These are phyloP conservation scores for Fusarium buharicum DNA, from an alignment of 2,329 filamentous ascomycete species.

Conservation along the genomic window DNA sequence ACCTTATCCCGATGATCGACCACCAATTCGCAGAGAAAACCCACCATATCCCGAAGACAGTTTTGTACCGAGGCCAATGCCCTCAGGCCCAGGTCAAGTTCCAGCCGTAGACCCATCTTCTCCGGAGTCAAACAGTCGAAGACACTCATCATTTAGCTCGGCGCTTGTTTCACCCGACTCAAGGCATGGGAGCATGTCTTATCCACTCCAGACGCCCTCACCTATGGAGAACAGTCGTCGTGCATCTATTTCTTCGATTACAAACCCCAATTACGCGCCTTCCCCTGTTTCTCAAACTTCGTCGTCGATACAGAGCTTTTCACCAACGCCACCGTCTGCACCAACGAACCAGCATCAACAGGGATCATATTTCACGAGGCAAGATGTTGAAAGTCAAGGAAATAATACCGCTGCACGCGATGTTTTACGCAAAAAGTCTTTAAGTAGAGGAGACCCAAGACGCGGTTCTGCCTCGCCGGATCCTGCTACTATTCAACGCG, in stretches of 20 bases:
- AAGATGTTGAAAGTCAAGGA: constrained; percentile 34
- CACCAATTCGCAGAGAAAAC: neutral
- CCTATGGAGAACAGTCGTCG: constrained; percentile 44
- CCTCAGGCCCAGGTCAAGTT: neutral
- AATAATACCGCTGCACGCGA: constrained; percentile 39
- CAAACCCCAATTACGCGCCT: constrained; percentile 32
- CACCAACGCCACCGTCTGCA: constrained; percentile 31
- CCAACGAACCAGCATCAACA: constrained; percentile 26
- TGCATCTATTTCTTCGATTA: constrained; percentile 33
- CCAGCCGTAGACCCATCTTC: neutral
- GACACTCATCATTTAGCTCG: constrained; percentile 44
- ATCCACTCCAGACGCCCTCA: constrained; percentile 45
- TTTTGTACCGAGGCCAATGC: constrained; percentile 3
- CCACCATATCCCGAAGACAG: constrained; percentile 32
- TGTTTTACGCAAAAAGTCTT: constrained; percentile 40
- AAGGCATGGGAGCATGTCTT: constrained; percentile 43
- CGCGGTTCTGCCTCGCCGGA: constrained; percentile 39
- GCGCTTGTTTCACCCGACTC: constrained; percentile 45
- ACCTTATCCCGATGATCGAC: constrained; percentile 25
- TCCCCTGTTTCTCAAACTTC: constrained; percentile 43
- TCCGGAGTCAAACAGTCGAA: constrained; percentile 21
- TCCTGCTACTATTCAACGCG: constrained; percentile 16
- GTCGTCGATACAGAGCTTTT: constrained; percentile 25
- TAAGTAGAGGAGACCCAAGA: constrained; percentile 35
- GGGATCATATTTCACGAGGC: constrained; percentile 36